Evolutionary conservation across 306 rosid species (phyloP), one percentile per base, ranked within the genome.

Genomic region (Prosopis cineraria): DNA sequence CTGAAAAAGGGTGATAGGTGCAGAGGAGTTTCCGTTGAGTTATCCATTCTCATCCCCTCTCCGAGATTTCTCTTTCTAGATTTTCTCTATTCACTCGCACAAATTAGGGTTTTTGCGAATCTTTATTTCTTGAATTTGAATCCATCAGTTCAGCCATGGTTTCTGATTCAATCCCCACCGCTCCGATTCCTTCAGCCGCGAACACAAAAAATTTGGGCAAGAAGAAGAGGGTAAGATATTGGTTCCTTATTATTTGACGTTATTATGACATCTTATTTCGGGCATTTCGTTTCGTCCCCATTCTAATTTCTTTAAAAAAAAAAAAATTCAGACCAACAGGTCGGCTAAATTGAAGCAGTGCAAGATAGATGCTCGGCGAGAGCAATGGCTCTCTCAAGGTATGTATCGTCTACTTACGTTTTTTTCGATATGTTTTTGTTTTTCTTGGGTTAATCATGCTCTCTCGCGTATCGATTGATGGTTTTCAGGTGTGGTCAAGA

Each of bases 311-410:
- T 47, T 52, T 56, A 22, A 4, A 29, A 4, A 16, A 19, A 58
- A 22, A 4, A 29, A 4, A 16, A 19, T 85, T 81, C 89, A 95
- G 99, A 91, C 88, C 31, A 88, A 85, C 39, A 90, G 94, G 90
- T 87, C 95, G 3, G 97, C 99, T 5, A 95, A 95, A 93, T 90
- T 95, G 96, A 95, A 95, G 90, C 98, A 93, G 85, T 83, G 92
- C 75, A 95, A 95, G 83, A 91, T 93, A 73, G 98, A 95, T 64
- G 98, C 90, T 62, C 98, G 99, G 67, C 96, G 99, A 16, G 99
- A 95, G 77, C 99, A 95, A 81, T 95, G 98, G 99, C 86, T 95
- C 37, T 87, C 96, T 36, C 97, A 90, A 86, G 94, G 99, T 95
- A 82, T 16, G 72, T 67, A 8, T 10, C 16, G 10, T 29, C 5